These are phyloP conservation scores for Ceratobasidium sp. DNA, from an alignment of 1,284 basidiomycete genomes.

Conservation along the genomic window DNA sequence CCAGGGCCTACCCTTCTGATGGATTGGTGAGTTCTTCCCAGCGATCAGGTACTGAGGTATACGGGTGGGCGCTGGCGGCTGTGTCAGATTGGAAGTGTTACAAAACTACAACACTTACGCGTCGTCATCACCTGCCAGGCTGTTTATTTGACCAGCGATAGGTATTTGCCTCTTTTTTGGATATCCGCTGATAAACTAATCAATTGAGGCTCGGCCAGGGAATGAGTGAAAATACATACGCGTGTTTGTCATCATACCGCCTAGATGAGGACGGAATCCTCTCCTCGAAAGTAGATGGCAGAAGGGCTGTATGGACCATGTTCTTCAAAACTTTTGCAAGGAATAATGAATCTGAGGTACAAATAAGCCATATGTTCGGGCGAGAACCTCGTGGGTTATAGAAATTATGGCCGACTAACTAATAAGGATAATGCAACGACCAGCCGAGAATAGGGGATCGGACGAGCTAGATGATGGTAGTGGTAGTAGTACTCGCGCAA, in stretches of 20 bases:
- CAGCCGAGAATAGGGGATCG: no score
- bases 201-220: background rate
- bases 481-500: no score
- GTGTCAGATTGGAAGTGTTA: background rate
- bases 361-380: no score
- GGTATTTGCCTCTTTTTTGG: conserved; percentile 17
- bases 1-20: conserved; percentile 16
- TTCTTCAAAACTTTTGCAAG: background rate
- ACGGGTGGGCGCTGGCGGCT: background rate
- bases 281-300: conserved; percentile 18
- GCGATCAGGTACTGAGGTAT: conserved; percentile 19
- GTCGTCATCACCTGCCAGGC: conserved; percentile 11
- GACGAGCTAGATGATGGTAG: no score
- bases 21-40: conserved; percentile 14
- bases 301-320: background rate
- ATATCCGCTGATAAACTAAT: conserved; percentile 2
- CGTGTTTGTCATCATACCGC: conserved; percentile 28
- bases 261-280: conserved; percentile 14
- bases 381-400: no score
- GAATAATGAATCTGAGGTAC: no score
- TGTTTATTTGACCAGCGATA: background rate
- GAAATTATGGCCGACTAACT: no score
- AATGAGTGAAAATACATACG: background rate
- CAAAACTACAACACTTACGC: background rate
- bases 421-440: no score